Evolutionary conservation across 2,329 filamentous ascomycete genomes (phyloP).

Genomic region (Aspergillus floridensis): DNA sequence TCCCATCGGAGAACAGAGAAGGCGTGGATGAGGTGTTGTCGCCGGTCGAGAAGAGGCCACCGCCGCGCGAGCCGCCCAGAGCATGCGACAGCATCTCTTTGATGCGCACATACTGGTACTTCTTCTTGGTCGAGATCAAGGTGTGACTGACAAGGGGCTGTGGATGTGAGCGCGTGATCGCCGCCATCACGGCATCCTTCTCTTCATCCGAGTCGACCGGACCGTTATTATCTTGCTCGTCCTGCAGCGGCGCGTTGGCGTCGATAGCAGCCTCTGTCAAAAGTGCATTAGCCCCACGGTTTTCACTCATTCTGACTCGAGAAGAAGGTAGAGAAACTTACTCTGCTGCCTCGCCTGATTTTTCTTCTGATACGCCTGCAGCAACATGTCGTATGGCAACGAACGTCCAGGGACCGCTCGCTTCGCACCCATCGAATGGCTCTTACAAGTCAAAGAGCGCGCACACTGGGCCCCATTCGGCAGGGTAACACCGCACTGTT

Average conservation of each 20-base stretch:
- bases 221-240: slow-evolving; percentile 76
- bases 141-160: slow-evolving; percentile 70
- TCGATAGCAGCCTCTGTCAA: slow-evolving; percentile 82
- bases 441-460: slow-evolving; percentile 87
- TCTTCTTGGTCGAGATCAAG: slow-evolving; percentile 49
- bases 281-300: slow-evolving; percentile 16
- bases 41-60: slow-evolving; percentile 44
- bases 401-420: slow-evolving; percentile 81
- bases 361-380: slow-evolving; percentile 90
- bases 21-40: slow-evolving; percentile 24
- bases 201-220: slow-evolving; percentile 95
- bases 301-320: neutral
- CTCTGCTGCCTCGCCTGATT: slow-evolving; percentile 98
- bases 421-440: slow-evolving; percentile 92
- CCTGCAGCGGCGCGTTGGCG: slow-evolving; percentile 84
- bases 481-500: slow-evolving; percentile 84
- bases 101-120: slow-evolving; percentile 62
- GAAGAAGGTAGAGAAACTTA: slow-evolving; percentile 45
- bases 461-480: slow-evolving; percentile 85
- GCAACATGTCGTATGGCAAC: slow-evolving; percentile 86
- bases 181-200: slow-evolving; percentile 81
- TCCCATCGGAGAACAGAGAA: slow-evolving; percentile 29
- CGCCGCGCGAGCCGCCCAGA: slow-evolving; percentile 50
- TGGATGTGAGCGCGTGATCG: slow-evolving; percentile 71
- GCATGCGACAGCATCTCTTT: slow-evolving; percentile 62